A percentile compares a stretch with the other conserved stretches of the same genome.
phyloP scores from a whole-genome alignment of 2,329 filamentous ascomycete genomes.

The Ophiostoma perfectum region DNA sequence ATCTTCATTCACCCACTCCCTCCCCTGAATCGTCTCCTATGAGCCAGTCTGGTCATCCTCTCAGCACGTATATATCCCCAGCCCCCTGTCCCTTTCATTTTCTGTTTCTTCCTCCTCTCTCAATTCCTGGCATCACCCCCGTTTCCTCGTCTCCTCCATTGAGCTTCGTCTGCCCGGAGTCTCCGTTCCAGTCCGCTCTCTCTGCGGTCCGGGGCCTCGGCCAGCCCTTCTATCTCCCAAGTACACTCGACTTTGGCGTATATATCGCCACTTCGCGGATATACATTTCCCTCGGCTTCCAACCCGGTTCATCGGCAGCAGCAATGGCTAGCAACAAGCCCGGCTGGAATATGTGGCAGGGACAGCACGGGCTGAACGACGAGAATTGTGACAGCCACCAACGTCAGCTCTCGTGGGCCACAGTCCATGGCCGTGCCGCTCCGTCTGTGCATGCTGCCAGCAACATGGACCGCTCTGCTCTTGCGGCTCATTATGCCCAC shows the following conservation, averaged over 20 bases:
- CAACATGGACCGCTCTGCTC: background rate
- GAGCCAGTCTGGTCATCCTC: too few relatives aligned
- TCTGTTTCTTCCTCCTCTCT: background rate
- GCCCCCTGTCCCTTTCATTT: background rate
- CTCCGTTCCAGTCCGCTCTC: background rate
- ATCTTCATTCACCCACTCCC: too few relatives aligned
- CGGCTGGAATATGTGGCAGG: background rate
- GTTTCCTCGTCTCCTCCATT: background rate
- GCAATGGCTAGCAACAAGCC: background rate
- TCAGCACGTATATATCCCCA: background rate
- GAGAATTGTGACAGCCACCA: background rate
- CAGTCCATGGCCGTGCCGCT: background rate
- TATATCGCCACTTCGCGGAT: background rate
- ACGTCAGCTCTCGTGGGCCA: background rate
- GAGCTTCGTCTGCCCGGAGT: background rate
- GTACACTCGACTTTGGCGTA: background rate
- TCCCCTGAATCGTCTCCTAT: too few relatives aligned
- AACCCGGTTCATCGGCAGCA: background rate
- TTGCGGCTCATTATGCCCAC: background rate
- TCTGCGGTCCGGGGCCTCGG: background rate
- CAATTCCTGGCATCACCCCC: too few relatives aligned
- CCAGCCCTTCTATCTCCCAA: background rate
- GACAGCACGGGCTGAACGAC: background rate
- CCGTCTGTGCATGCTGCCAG: background rate
- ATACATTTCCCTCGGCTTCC: background rate